phyloP scores from a whole-genome alignment of 192 early-diverging fungal genomes.

The Umbelopsis isabellina region DNA sequence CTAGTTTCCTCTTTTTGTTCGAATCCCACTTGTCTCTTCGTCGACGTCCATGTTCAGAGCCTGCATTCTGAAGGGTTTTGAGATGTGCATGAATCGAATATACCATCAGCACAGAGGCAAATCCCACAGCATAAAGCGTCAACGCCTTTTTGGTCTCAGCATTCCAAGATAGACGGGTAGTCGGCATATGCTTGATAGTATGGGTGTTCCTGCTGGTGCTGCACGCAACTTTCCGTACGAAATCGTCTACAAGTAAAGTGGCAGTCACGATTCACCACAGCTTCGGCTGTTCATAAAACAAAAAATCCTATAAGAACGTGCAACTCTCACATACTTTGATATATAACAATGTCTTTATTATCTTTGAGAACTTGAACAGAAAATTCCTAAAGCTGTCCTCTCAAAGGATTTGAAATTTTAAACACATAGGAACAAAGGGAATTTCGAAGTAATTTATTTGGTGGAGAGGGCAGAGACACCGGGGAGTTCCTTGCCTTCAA shows the following conservation, averaged over 20 bases:
- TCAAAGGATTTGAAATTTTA: background rate
- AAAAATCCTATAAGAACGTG: too few species aligned
- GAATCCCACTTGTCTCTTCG: conserved; percentile 11
- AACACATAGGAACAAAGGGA: background rate
- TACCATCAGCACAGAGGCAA: conserved; percentile 33
- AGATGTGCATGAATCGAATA: conserved; percentile 41
- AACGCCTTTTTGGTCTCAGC: background rate
- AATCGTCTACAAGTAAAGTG: too few species aligned
- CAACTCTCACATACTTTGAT: too few species aligned
- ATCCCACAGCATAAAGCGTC: conserved; percentile 12
- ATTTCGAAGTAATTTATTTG: conserved; percentile 37
- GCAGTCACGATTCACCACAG: too few species aligned
- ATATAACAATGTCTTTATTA: too few species aligned
- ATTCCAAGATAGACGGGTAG: background rate
- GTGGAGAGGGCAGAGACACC: conserved; percentile 73
- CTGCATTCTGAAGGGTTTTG: background rate
- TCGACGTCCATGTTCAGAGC: background rate
- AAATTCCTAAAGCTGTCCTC: background rate
- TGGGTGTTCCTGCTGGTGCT: too few species aligned
- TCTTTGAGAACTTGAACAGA: too few species aligned
- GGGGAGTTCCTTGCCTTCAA: conserved; percentile 93
- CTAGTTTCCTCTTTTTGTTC: conserved; percentile 6
- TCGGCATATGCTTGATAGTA: background rate
- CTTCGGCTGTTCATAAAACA: too few species aligned
- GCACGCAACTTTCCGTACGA: too few species aligned